A percentile compares a stretch with the other conserved stretches of the same genome.
Conservation (phyloP, 1,139 yeast genomes). For the Taiozyma sp. region DNA sequence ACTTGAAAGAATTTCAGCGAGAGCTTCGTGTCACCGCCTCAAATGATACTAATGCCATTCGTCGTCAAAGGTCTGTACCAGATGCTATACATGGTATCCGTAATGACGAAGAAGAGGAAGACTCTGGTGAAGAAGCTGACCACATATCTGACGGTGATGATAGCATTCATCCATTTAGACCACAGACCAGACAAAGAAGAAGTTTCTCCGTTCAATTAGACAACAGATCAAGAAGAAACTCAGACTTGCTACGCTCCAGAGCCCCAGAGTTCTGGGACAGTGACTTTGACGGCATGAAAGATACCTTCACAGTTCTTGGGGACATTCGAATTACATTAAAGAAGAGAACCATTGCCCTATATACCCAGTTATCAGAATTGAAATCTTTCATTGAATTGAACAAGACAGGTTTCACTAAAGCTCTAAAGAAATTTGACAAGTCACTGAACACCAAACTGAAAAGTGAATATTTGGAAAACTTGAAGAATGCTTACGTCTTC, state of each 20-base stretch:
- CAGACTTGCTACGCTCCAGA: constrained; percentile 13
- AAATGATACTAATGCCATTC: background rate
- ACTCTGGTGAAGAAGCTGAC: background rate
- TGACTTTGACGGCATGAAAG: constrained; percentile 21
- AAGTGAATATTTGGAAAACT: constrained; percentile 40
- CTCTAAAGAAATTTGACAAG: constrained; percentile 86
- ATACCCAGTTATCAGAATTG: constrained; percentile 75
- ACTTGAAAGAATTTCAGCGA: constrained; percentile 26
- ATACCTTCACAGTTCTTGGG: constrained; percentile 29
- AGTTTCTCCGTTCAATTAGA: constrained; percentile 14
- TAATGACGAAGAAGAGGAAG: constrained; percentile 13
- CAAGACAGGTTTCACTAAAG: constrained; percentile 83
- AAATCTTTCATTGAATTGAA: constrained; percentile 79
- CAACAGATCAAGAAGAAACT: constrained; percentile 14
- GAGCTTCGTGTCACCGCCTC: constrained; percentile 6
- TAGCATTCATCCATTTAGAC: constrained; percentile 12
- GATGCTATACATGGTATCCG: constrained; percentile 3
- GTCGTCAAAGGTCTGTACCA: constrained; percentile 12
- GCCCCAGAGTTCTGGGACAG: constrained; percentile 27
- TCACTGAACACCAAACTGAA: constrained; percentile 60
- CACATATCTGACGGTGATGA: background rate
- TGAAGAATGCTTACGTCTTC: constrained; percentile 40
- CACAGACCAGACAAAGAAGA: constrained; percentile 17
- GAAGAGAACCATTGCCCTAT: constrained; percentile 58
- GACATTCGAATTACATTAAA: constrained; percentile 64